Percentiles rank a stretch among this genome's conserved stretches.
phyloP scores from a whole-genome alignment of 2,329 filamentous ascomycete genomes.

The Dothistroma pini region DNA sequence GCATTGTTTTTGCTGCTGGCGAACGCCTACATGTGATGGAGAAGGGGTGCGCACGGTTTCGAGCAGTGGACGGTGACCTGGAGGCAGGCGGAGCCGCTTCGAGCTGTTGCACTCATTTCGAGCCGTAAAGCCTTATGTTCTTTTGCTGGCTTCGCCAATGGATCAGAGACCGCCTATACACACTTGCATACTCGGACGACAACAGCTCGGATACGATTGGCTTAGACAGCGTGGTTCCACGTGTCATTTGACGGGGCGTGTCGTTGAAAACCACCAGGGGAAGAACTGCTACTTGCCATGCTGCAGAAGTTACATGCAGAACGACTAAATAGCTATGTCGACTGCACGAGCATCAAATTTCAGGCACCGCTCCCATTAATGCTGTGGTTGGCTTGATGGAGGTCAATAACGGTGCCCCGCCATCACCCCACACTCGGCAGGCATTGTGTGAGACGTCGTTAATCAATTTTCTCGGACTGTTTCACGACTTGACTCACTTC shows the following conservation, averaged over 20 bases:
- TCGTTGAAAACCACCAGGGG: neutral
- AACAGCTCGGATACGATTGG: neutral
- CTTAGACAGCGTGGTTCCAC: neutral
- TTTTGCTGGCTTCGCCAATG: neutral
- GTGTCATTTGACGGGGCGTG: neutral
- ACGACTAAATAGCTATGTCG: no score
- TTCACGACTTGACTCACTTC: neutral
- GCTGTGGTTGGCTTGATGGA: neutral
- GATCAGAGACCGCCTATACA: neutral
- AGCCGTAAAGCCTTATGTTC: neutral
- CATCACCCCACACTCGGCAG: conserved; percentile 1
- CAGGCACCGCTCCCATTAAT: neutral
- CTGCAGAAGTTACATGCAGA: neutral
- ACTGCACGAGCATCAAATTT: neutral
- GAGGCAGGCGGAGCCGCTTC: neutral
- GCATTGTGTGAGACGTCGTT: conserved; percentile 14
- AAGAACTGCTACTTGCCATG: neutral
- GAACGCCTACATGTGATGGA: neutral
- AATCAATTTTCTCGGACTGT: neutral
- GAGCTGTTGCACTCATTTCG: neutral
- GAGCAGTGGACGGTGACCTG: neutral
- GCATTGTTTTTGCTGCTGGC: no score
- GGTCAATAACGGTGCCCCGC: neutral
- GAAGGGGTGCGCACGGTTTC: neutral
- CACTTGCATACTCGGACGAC: neutral